A percentile compares a stretch with the other conserved stretches of the same genome.
These are phyloP conservation scores for Eucalyptus pauciflora DNA, from an alignment of 345 rosid species.

Conservation along the genomic window DNA sequence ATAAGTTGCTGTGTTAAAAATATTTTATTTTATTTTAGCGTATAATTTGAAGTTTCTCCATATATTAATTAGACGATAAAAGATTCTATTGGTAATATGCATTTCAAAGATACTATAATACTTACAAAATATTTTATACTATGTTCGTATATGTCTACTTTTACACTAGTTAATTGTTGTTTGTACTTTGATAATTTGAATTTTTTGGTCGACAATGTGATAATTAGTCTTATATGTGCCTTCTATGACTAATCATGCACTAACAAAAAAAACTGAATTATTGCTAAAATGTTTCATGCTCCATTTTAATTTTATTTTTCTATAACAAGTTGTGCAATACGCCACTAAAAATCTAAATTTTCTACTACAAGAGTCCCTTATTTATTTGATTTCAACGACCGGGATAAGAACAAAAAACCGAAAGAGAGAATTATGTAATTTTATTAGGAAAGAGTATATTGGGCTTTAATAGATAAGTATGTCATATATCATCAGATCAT, in stretches of 20 bases:
- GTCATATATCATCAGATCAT: background rate
- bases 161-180: background rate
- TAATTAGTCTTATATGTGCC: background rate
- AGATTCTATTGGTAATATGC: background rate
- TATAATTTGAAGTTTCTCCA: background rate
- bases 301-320: background rate
- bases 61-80: background rate
- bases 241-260: background rate
- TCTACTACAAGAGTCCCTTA: background rate
- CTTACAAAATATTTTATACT: background rate
- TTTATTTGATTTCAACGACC: background rate
- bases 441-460: background rate
- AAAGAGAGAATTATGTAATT: background rate
- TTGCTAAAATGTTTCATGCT: background rate
- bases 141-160: background rate
- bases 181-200: background rate
- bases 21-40: background rate
- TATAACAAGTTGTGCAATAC: background rate
- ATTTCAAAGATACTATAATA: background rate
- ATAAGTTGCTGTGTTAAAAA: background rate
- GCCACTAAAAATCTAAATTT: too few relatives aligned
- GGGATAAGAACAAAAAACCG: background rate
- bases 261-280: background rate
- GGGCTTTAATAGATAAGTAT: background rate
- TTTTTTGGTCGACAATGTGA: background rate